These are phyloP conservation scores for Trichophaea hybrida DNA, from an alignment of 2,329 filamentous ascomycete genomes.

Conservation along the genomic window DNA sequence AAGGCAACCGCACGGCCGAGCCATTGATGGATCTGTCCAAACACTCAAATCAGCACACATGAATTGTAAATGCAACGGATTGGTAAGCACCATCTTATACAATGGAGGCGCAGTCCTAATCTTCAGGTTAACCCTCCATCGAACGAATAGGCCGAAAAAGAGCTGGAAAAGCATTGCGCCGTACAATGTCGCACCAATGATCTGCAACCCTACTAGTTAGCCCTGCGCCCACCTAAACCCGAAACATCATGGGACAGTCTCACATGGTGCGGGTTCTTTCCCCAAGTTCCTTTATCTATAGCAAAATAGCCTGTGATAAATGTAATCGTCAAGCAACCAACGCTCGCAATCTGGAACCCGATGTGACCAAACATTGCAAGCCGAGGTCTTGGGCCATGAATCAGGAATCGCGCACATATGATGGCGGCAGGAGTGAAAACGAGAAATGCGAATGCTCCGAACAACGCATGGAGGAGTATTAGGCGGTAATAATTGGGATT, in stretches of 20 bases:
- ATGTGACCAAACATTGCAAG: constrained; percentile 55
- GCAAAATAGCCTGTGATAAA: constrained; percentile 66
- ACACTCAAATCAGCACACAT: constrained; percentile 30
- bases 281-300: constrained; percentile 53
- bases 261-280: constrained; percentile 59
- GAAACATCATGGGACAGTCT: neutral
- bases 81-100: constrained; percentile 18
- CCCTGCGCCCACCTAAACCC: neutral
- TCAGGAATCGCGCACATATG: constrained; percentile 53
- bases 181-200: constrained; percentile 68
- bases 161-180: constrained; percentile 57
- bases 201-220: constrained; percentile 4
- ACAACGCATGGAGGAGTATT: constrained; percentile 55
- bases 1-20: constrained; percentile 62
- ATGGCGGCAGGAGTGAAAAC: constrained; percentile 60
- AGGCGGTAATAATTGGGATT: constrained; percentile 46
- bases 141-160: constrained; percentile 51
- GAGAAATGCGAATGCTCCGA: constrained; percentile 60
- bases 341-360: constrained; percentile 56
- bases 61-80: neutral
- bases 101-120: constrained; percentile 14
- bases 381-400: constrained; percentile 43
- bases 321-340: constrained; percentile 53
- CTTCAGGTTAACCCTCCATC: constrained; percentile 16
- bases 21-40: constrained; percentile 71